phyloP scores from a whole-genome alignment of 2,329 filamentous ascomycete species.

The Fonsecaea pedrosoi region DNA sequence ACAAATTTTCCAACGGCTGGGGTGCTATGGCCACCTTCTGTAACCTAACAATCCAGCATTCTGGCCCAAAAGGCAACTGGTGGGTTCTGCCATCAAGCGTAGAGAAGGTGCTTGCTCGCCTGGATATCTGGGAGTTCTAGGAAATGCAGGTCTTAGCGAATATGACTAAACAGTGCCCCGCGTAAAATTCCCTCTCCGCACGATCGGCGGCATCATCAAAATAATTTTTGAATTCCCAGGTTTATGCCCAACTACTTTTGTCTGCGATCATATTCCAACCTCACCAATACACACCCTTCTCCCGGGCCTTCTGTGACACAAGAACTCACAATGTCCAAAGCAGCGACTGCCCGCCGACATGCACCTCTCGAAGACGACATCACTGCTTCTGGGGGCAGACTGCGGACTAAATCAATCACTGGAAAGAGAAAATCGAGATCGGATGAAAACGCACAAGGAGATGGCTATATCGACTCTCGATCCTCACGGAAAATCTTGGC shows the following conservation, averaged over 20 bases:
- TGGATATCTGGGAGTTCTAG: background rate
- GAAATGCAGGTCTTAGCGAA: conserved; percentile 13
- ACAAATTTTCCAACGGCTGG: too few species aligned
- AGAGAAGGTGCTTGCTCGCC: too few species aligned
- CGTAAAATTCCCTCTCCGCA: conserved; percentile 28
- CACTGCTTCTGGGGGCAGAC: conserved; percentile 66
- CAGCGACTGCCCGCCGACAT: conserved; percentile 65
- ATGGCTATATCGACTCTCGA: conserved; percentile 83
- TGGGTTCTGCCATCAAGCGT: background rate
- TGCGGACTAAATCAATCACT: conserved; percentile 78
- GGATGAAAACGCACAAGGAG: conserved; percentile 63
- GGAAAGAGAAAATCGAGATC: conserved; percentile 66
- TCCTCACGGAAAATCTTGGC: conserved; percentile 86
- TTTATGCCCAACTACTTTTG: background rate
- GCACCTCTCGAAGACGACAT: conserved; percentile 92
- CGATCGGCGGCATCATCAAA: conserved; percentile 2
- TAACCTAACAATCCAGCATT: too few species aligned
- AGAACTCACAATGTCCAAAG: conserved; percentile 33
- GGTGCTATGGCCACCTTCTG: too few species aligned
- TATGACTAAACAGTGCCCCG: conserved; percentile 26
- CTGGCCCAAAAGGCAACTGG: too few species aligned
- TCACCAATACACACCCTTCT: too few species aligned
- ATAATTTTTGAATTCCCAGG: conserved; percentile 9
- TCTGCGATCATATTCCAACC: background rate
- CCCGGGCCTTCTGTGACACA: background rate